phyloP scores from a whole-genome alignment of 306 rosid genomes.

The Oxytropis ochrocephala region DNA sequence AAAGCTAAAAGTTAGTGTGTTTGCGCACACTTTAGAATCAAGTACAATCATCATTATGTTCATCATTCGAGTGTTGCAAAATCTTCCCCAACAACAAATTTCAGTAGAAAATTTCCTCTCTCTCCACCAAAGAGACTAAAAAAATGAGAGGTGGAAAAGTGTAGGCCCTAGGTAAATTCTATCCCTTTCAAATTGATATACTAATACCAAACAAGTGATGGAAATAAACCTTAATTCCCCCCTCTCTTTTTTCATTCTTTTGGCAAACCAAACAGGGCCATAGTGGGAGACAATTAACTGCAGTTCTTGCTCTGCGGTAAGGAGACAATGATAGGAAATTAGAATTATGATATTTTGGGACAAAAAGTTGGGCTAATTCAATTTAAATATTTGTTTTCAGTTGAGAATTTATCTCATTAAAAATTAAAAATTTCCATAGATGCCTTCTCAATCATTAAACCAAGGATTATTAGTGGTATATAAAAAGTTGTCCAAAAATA shows the following conservation, averaged over 20 bases:
- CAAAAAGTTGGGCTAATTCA: background rate
- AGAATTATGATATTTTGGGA: background rate
- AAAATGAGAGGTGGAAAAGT: no score
- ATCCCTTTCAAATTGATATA: background rate
- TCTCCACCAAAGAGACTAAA: no score
- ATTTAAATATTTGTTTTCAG: background rate
- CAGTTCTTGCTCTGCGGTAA: background rate
- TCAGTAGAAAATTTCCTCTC: no score
- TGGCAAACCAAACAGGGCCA: background rate
- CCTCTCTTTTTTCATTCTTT: background rate
- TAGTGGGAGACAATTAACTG: slow-evolving; percentile 15
- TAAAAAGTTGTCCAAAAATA: slow-evolving; percentile 17
- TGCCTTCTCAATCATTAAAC: slow-evolving; percentile 22
- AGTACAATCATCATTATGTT: no score
- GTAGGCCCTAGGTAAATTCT: no score
- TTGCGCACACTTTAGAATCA: no score
- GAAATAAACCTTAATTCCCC: background rate
- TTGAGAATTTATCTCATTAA: background rate
- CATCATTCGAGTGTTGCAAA: no score
- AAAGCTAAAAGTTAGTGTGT: no score
- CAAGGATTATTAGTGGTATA: background rate
- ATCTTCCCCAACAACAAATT: no score
- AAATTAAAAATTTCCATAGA: background rate
- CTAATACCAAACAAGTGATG: background rate
- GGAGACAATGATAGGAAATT: slow-evolving; percentile 3